Base-by-base conservation (phyloP, 768 basidiomycete genomes). In the Rhizopogon vesiculosus region DNA sequence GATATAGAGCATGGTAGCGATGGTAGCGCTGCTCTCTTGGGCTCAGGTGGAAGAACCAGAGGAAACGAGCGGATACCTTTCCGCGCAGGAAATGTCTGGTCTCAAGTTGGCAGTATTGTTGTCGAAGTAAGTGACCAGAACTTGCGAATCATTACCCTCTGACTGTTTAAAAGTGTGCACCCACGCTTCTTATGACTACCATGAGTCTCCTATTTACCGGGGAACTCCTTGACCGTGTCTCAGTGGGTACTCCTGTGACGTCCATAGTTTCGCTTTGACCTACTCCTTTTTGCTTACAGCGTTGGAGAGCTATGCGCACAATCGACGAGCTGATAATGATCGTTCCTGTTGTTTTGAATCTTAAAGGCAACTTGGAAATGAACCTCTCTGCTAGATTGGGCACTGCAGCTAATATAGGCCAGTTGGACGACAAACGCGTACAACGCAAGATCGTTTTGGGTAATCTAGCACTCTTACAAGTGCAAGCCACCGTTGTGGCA, bases 281-380 rank as follows among this genome's bases (percentile, higher is more conserved):
- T 5, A 19, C 10, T 8, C 10, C 18, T 42, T 42, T 18, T 18
- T 42, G 18, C 42, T 25, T 49, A 39, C 18, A 95, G 91, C 84
- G 77, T 54, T 98, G 94, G 94, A 78, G 76, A 59, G 93, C 95
- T 33, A 94, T 99, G 83, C 78, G 78, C 46, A 81, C 89, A 42
- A 85, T 98, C 46, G 89, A 98, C 76, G 94, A 98, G 68, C 85
- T 98, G 54, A 93, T 98, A 62, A 93, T 98, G 78, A 91, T 98
- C 52, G 86, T 98, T 3, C 95, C 96, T 10, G 93, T 95, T 58
- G 76, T 98, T 18, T 81, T 93, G 60, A 98, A 98, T 63, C 82
- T 99, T 55, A 98, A 97, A 64, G 97, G 96, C n/a, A 93, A 99
- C 65, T 81, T 98, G 39, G 97, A 98, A 71, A 98, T 98, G 96